These are phyloP conservation scores for Primulina huaijiensis DNA, from an alignment of 257 asterid genomes.

Conservation along the genomic window DNA sequence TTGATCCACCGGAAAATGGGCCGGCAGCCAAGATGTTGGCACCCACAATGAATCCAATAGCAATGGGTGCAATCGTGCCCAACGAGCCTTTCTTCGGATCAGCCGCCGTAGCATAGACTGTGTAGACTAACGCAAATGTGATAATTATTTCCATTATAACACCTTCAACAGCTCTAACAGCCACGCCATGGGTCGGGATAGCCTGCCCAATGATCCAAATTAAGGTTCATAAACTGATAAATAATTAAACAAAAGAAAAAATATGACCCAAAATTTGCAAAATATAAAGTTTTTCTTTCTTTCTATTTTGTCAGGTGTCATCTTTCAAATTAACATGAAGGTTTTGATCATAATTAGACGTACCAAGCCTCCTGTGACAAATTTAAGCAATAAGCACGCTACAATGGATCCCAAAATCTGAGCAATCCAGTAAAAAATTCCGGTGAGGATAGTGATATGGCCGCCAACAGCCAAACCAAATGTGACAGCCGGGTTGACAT, in stretches of 20 bases:
- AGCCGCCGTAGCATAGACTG: slow-evolving; percentile 58
- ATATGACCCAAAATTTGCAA: too few relatives aligned
- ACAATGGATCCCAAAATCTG: slow-evolving; percentile 60
- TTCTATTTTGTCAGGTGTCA: too few relatives aligned
- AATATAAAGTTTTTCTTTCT: too few relatives aligned
- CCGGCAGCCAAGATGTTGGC: slow-evolving; percentile 60
- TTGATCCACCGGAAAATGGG: slow-evolving; percentile 59
- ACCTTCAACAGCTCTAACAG: slow-evolving; percentile 46
- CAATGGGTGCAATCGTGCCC: slow-evolving; percentile 55
- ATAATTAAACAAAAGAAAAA: too few relatives aligned
- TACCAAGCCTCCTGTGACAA: slow-evolving; percentile 67
- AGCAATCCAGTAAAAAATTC: slow-evolving; percentile 61
- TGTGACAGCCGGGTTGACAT: too few relatives aligned
- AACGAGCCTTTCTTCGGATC: slow-evolving; percentile 59
- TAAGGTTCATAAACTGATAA: too few relatives aligned
- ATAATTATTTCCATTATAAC: slow-evolving; percentile 48
- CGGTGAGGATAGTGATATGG: slow-evolving; percentile 62
- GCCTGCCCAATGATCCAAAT: too few relatives aligned
- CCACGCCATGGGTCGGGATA: slow-evolving; percentile 44
- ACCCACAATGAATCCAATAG: slow-evolving; percentile 57
- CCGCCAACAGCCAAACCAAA: slow-evolving; percentile 72
- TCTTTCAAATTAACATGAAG: too few relatives aligned
- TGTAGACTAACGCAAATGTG: slow-evolving; percentile 57
- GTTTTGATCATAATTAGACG: too few relatives aligned
- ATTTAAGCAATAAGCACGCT: slow-evolving; percentile 43